phyloP scores from a whole-genome alignment of 768 basidiomycete species.

The Leccinellum albellum region DNA sequence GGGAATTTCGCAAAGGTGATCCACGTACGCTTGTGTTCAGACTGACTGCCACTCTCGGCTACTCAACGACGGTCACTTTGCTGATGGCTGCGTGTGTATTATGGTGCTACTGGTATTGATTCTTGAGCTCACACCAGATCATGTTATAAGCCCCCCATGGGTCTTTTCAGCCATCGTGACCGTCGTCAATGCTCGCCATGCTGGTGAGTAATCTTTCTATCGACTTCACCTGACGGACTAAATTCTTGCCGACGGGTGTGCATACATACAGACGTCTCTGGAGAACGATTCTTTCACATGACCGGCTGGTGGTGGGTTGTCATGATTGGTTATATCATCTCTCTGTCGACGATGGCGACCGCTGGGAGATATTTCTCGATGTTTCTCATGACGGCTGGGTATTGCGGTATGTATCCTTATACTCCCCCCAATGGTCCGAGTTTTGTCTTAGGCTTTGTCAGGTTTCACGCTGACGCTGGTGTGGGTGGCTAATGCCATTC shows the following conservation, averaged over 20 bases:
- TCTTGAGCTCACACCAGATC: neutral
- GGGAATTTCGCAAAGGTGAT: neutral
- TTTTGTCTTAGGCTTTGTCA: constrained; percentile 4
- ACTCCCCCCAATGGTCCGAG: neutral
- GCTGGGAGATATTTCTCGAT: constrained; percentile 56
- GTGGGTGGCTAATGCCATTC: constrained; percentile 61
- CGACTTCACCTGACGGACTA: neutral
- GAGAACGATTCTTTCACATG: constrained; percentile 65
- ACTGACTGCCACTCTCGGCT: constrained; percentile 57
- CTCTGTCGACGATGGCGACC: constrained; percentile 46
- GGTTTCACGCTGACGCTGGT: constrained; percentile 46
- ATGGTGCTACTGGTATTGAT: neutral
- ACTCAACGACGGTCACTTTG: constrained; percentile 54
- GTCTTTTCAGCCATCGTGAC: constrained; percentile 49
- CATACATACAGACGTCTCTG: constrained; percentile 44
- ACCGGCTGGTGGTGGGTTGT: constrained; percentile 54
- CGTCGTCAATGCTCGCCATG: constrained; percentile 52
- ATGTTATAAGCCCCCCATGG: constrained; percentile 59
- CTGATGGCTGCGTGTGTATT: constrained; percentile 53
- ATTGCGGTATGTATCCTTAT: constrained; percentile 32
- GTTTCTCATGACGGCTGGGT: constrained; percentile 62
- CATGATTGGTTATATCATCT: constrained; percentile 58
- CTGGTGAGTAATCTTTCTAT: constrained; percentile 29
- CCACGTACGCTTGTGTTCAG: constrained; percentile 25
- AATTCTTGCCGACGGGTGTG: neutral